These are phyloP conservation scores for Schizophyllum amplum DNA, from an alignment of 1,284 basidiomycete species.

Conservation along the genomic window DNA sequence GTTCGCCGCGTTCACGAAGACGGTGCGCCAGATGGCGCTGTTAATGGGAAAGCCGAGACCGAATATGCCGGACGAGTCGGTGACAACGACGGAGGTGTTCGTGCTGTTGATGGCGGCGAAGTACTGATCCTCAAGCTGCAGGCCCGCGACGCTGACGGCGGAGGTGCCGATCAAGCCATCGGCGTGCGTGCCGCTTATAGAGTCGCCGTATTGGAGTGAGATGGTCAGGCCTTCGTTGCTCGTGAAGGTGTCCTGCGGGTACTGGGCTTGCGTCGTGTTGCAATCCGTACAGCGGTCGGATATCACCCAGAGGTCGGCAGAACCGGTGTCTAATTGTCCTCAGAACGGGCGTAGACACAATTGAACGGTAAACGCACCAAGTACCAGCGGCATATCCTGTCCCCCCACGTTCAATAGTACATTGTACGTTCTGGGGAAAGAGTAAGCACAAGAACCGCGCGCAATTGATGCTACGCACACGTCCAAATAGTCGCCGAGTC, in stretches of 20 bases:
- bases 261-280: constrained; percentile 23
- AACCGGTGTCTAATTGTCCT: constrained; percentile 41
- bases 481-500: constrained; percentile 37
- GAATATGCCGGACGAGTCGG: constrained; percentile 41
- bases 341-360: not conserved
- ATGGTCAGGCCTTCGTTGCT: constrained; percentile 27
- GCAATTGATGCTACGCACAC: constrained; percentile 32
- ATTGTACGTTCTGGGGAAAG: constrained; percentile 34
- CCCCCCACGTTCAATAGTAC: constrained; percentile 36
- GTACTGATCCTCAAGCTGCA: constrained; percentile 33
- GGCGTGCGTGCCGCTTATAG: constrained; percentile 43
- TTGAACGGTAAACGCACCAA: constrained; percentile 26
- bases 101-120: constrained; percentile 50
- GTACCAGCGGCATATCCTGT: constrained; percentile 30
- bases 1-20: constrained; percentile 11
- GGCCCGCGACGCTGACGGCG: constrained; percentile 33
- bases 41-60: constrained; percentile 40
- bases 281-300: constrained; percentile 36
- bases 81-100: constrained; percentile 37
- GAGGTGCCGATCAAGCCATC: constrained; percentile 41
- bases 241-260: constrained; percentile 29
- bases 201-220: constrained; percentile 45
- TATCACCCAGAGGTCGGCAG: constrained; percentile 50
- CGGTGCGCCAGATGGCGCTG: constrained; percentile 24
- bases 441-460: not conserved